Conservation (phyloP, 1,284 basidiomycete genomes). For the Pholiota adiposa region DNA sequence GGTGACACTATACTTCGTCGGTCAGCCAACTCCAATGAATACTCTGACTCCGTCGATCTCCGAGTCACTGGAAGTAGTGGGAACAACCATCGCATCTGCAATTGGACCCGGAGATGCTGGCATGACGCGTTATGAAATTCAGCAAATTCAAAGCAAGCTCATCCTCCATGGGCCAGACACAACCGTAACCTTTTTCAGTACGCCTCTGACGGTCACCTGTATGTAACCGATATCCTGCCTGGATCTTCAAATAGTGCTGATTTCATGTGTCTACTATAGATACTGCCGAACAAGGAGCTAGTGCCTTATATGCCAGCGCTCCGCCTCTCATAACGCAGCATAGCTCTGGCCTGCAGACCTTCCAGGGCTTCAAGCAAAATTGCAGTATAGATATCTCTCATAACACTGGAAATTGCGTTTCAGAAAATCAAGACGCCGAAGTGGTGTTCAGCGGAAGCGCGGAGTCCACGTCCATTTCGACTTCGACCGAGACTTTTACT, state of each 20-base stretch:
- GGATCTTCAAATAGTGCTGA: neutral
- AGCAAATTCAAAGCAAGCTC: neutral
- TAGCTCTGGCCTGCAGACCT: neutral
- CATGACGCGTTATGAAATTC: conserved; percentile 3
- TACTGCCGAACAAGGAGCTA: conserved; percentile 1
- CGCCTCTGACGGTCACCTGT: neutral
- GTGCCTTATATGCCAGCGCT: neutral
- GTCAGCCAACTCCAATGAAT: neutral
- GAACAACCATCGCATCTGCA: conserved; percentile 1
- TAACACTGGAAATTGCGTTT: neutral
- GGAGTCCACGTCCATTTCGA: neutral
- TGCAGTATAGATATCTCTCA: neutral
- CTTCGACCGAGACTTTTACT: neutral
- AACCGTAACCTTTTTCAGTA: neutral
- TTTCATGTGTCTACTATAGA: neutral
- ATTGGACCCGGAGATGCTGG: conserved; percentile 2
- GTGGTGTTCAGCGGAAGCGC: neutral
- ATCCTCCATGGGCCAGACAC: neutral
- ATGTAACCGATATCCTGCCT: neutral
- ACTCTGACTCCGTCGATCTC: neutral
- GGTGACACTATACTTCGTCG: conserved; percentile 1
- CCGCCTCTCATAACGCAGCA: neutral
- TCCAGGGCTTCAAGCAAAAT: neutral
- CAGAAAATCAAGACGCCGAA: neutral
- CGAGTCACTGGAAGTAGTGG: neutral